Base-by-base conservation (phyloP, 2,329 filamentous ascomycete species). In the Tolypocladium tropicale region DNA sequence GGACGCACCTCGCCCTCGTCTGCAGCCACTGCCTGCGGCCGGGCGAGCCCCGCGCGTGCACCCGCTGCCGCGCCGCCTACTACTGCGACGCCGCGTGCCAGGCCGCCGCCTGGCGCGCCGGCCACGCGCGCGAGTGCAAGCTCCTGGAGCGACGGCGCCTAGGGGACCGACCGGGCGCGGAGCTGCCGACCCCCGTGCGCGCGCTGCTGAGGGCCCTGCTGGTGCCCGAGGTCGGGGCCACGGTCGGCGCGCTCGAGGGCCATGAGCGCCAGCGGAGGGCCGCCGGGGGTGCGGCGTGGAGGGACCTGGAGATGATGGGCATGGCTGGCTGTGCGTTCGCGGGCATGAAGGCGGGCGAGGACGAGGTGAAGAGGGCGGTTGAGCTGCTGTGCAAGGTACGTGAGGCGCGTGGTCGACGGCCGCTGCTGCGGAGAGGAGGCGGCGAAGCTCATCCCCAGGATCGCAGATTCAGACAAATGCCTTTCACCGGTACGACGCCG, bases 391-490 rank as follows among this genome's bases (percentile, higher is more conserved):
- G 80, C 68, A 80, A 82, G 73, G 80, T 82, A 62, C 55, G 68
- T 14, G n/a, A 9, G 28, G 43, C 6, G 1, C n/a, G n/a, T n/a
- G 43, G 28, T 4, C 1, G 3, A 5, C 9, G 18, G 46, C 16
- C 12, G 16, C 6, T 1, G 28, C 6, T 21, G 25, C n/a, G n/a
- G n/a, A 6, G 11, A 12, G 4, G 46, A 9, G 14, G 6, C 2
- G 41, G 25, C 34, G 23, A 28, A 10, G 32, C 56, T 62, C 6
- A 63, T 33, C 33, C 10, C 36, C 18, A 34, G 4, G 3, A 3
- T n/a, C n/a, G 33, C 56, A 85, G 81, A 76, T 84, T 57, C 76
- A 82, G 64, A 82, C 81, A 39, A 86, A 86, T 67, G 75, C 81
- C 4, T 86, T 86, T 64, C 80, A 81, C 62, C 72, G 79, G 54